These are phyloP conservation scores for Macrocystidia cucumis DNA, from an alignment of 1,284 basidiomycete species.

Conservation along the genomic window DNA sequence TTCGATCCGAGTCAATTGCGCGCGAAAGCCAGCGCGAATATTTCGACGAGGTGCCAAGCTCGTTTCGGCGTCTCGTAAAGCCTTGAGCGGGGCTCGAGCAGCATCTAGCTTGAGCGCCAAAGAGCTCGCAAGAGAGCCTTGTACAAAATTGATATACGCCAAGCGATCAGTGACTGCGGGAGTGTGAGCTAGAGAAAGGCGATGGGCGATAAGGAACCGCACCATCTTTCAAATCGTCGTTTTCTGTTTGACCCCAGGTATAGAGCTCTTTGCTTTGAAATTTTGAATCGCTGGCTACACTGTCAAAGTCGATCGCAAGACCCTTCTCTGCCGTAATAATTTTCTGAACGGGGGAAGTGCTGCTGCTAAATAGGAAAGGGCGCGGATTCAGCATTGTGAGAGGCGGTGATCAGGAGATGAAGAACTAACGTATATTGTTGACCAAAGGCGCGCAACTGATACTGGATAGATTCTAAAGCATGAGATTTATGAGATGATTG, in stretches of 20 bases:
- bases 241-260: slow-evolving; percentile 68
- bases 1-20: slow-evolving; percentile 57
- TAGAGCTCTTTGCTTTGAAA: slow-evolving; percentile 75
- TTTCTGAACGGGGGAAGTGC: slow-evolving; percentile 57
- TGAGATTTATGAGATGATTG: slow-evolving; percentile 36
- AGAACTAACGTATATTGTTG: slow-evolving; percentile 63
- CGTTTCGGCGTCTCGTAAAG: slow-evolving; percentile 61
- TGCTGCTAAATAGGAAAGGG: slow-evolving; percentile 24
- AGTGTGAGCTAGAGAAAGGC: slow-evolving; percentile 7
- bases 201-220: slow-evolving; percentile 11
- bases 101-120: slow-evolving; percentile 54
- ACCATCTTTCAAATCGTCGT: slow-evolving; percentile 71
- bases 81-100: slow-evolving; percentile 60
- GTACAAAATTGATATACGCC: slow-evolving; percentile 70
- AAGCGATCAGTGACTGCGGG: slow-evolving; percentile 63
- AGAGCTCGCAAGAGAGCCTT: slow-evolving; percentile 54
- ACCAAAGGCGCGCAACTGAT: slow-evolving; percentile 64
- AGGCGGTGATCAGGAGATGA: slow-evolving; percentile 2
- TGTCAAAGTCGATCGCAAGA: slow-evolving; percentile 63
- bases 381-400: too few relatives aligned
- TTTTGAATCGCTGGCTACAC: slow-evolving; percentile 54
- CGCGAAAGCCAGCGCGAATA: slow-evolving; percentile 44
- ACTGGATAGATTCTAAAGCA: slow-evolving; percentile 54
- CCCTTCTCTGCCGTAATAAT: slow-evolving; percentile 74
- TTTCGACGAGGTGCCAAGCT: slow-evolving; percentile 52